Percentiles rank a stretch among this genome's conserved stretches.
phyloP scores from a whole-genome alignment of 2,329 filamentous ascomycete species.

The Pseudomassariella vexata region DNA sequence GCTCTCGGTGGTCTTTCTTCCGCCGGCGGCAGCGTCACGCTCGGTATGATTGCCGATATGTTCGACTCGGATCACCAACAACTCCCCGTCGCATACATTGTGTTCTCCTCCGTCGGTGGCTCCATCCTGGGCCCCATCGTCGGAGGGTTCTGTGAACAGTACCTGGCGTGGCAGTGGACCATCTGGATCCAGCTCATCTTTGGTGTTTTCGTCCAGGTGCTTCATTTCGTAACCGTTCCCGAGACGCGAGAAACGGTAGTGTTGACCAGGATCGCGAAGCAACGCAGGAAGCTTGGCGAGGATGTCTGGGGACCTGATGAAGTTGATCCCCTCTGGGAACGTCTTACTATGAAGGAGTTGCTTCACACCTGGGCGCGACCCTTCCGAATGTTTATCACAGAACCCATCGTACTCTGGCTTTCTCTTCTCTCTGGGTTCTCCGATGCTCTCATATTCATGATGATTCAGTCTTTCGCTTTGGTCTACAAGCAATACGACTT shows the following conservation, averaged over 20 bases:
- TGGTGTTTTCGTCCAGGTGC: slow-evolving; percentile 60
- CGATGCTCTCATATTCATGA: slow-evolving; percentile 62
- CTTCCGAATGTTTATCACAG: slow-evolving; percentile 58
- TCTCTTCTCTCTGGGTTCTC: slow-evolving; percentile 59
- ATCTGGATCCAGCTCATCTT: slow-evolving; percentile 86
- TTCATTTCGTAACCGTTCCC: slow-evolving; percentile 66
- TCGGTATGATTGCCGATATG: slow-evolving; percentile 71
- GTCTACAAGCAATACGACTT: slow-evolving; percentile 60
- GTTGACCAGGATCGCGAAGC: slow-evolving; percentile 75
- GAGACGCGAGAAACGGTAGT: slow-evolving; percentile 74
- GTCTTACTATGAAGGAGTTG: slow-evolving; percentile 33
- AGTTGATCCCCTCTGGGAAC: slow-evolving; percentile 39
- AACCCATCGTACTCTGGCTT: slow-evolving; percentile 57
- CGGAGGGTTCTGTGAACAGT: slow-evolving; percentile 68
- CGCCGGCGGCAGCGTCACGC: slow-evolving; percentile 66
- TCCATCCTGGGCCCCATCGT: slow-evolving; percentile 72
- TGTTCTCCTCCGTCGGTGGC: slow-evolving; percentile 74
- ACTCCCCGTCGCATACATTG: slow-evolving; percentile 69
- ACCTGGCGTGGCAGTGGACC: slow-evolving; percentile 58
- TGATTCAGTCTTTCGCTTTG: slow-evolving; percentile 55
- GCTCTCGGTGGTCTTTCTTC: slow-evolving; percentile 65
- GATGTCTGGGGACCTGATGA: slow-evolving; percentile 68
- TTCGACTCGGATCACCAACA: slow-evolving; percentile 67
- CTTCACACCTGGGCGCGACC: slow-evolving; percentile 51
- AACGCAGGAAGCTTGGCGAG: slow-evolving; percentile 56